Conservation (phyloP, 2,329 filamentous ascomycete species). For the Fusarium vanettenii region DNA sequence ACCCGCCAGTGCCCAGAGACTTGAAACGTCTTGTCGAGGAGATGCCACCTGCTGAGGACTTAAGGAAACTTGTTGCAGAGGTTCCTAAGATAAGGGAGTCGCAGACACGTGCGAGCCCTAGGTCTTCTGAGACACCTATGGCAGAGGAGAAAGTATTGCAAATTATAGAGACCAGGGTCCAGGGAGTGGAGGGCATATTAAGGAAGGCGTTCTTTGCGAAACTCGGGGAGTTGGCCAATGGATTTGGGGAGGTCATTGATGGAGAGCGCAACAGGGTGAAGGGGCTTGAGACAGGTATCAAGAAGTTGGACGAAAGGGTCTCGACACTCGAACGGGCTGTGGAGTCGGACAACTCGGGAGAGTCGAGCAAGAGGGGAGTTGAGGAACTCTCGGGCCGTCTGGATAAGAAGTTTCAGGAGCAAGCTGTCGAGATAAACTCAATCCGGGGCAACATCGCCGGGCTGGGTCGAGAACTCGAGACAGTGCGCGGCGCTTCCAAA, state of each 20-base stretch:
- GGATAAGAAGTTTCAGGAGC: neutral
- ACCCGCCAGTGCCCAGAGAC: constrained; percentile 8
- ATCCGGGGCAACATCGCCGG: constrained; percentile 4
- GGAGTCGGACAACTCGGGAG: neutral
- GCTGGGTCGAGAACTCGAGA: constrained; percentile 8
- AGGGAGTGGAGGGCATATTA: constrained; percentile 13
- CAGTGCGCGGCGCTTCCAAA: constrained; percentile 34
- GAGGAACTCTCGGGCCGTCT: neutral
- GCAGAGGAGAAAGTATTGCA: constrained; percentile 19
- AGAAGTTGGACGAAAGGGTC: constrained; percentile 3
- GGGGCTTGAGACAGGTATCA: constrained; percentile 17
- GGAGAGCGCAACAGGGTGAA: constrained; percentile 26
- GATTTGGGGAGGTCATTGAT: constrained; percentile 35
- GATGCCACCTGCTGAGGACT: constrained; percentile 9
- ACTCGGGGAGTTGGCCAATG: constrained; percentile 12
- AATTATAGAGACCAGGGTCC: constrained; percentile 14
- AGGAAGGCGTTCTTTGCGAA: neutral
- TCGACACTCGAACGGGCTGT: neutral
- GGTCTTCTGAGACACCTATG: constrained; percentile 2
- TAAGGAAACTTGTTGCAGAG: constrained; percentile 9
- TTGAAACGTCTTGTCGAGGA: constrained; percentile 12
- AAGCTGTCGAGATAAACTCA: constrained; percentile 4
- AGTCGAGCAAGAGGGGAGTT: neutral
- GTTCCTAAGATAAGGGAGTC: constrained; percentile 8
- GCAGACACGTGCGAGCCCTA: neutral